These are phyloP conservation scores for Puccinia novopanici DNA, from an alignment of 1,284 basidiomycete genomes.

Conservation along the genomic window DNA sequence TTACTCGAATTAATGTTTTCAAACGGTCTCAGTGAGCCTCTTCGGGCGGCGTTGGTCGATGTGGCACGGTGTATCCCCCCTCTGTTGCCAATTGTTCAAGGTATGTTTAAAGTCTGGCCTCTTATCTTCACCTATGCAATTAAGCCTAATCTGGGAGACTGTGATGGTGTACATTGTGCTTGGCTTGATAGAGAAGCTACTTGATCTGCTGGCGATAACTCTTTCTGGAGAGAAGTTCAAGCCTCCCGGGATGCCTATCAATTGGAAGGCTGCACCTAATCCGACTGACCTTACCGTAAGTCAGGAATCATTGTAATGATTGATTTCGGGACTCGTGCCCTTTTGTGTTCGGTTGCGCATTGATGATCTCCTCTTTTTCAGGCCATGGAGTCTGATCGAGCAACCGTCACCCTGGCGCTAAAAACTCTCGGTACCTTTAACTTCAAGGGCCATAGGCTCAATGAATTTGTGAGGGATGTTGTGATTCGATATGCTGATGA, in stretches of 20 bases:
- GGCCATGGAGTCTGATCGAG: conserved; percentile 47
- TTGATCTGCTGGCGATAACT: conserved; percentile 78
- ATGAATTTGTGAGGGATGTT: conserved; percentile 91
- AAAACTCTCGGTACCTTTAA: conserved; percentile 89
- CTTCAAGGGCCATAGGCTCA: conserved; percentile 89
- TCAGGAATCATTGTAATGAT: not conserved
- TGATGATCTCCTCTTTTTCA: not conserved
- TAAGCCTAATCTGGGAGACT: conserved; percentile 8
- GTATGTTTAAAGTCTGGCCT: conserved; percentile 61
- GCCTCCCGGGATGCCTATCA: conserved; percentile 71
- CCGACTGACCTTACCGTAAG: conserved; percentile 36
- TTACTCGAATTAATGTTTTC: conserved; percentile 95
- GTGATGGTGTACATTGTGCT: not conserved
- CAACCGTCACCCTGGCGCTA: conserved; percentile 77
- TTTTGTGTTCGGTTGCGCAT: conserved; percentile 58
- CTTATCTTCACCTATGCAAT: conserved; percentile 37
- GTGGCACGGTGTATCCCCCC: conserved; percentile 89
- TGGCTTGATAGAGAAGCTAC: conserved; percentile 69
- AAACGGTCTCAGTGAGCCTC: conserved; percentile 85
- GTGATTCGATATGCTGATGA: conserved; percentile 93
- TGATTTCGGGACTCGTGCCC: conserved; percentile 67
- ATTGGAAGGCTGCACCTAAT: conserved; percentile 52
- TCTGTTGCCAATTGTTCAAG: conserved; percentile 87
- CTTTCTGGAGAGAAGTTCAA: conserved; percentile 81
- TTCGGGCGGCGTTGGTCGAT: conserved; percentile 80